Base-by-base conservation (phyloP, 129 eudicot species). In the Lonicera japonica region DNA sequence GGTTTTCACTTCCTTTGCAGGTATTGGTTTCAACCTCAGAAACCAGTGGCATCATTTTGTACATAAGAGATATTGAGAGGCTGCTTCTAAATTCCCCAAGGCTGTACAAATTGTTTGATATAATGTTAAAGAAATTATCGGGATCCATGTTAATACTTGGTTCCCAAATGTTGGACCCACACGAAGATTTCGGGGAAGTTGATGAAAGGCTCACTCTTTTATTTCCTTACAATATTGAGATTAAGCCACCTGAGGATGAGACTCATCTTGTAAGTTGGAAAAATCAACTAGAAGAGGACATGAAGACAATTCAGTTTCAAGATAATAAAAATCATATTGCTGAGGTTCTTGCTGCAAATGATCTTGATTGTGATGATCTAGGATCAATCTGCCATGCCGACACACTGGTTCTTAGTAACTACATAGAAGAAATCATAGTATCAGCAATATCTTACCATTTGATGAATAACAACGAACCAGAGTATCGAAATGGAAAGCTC, bases 171-270 rank as follows among this genome's bases (percentile, higher is more conserved):
- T 46, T 77, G 60, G 90, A 77, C 36, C 46, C 75, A 18, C 75
- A 77, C 36, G 78, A 80, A 57, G 77, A 82, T 65, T 59, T 17
- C 19, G 71, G 59, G 3, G 80, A 84, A 59, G 65, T 84, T 14
- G 80, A 85, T 23, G 95, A 84, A 60, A 80, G 64, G 48, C 78
- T 91, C 20, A 61, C 74, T 29, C 40, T 55, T 58, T 58, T 84
- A 62, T 91, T 91, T 72, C 87, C 97, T 57, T 91, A 91, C 81
- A 79, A 76, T 47, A 82, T 91, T 58, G 90, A 75, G 58, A 87
- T 92, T 40, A 88, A 69, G 25, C 95, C 98, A 19, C 98, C 98
- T 24, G 91, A 88, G 71, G 97, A 91, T 21, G 97, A 91, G 70
- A 70, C 21, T 45, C 86, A 80, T 78, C 86, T 84, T 60, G 65